A percentile compares a stretch with the other conserved stretches of the same genome.
Evolutionary conservation across 139 green algal species (phyloP).

Genomic region (Ulvella scutata): DNA sequence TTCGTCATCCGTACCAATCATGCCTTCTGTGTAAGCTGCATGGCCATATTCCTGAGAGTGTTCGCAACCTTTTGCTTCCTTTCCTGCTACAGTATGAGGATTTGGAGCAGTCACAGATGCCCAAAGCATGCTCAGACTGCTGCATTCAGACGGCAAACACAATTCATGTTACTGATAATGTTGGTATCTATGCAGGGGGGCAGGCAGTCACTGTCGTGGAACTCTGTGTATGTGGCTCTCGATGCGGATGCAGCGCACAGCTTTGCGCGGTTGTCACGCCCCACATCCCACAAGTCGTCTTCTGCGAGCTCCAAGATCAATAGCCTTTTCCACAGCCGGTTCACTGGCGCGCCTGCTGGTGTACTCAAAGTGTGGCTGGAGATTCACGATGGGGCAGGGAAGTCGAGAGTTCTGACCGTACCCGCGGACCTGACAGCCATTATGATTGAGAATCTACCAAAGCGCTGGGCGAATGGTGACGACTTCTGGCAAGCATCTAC

Average conservation of each 20-base stretch:
- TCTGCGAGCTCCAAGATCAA: not conserved
- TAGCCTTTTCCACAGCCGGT: not conserved
- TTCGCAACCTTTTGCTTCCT: too few relatives aligned
- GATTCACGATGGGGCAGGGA: not conserved
- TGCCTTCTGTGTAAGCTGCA: too few relatives aligned
- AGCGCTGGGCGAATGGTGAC: not conserved
- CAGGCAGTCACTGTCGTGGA: not conserved
- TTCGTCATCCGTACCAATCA: too few relatives aligned
- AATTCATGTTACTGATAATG: too few relatives aligned
- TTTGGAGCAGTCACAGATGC: too few relatives aligned
- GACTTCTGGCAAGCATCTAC: slow-evolving; percentile 3
- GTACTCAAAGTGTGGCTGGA: not conserved
- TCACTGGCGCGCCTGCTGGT: not conserved
- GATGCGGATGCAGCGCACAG: not conserved
- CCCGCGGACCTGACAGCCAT: not conserved
- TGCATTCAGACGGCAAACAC: too few relatives aligned
- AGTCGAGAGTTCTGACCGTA: not conserved
- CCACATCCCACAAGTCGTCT: not conserved
- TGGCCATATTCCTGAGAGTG: too few relatives aligned
- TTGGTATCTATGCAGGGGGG: too few relatives aligned
- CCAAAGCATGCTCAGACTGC: too few relatives aligned
- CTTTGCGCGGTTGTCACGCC: not conserved
- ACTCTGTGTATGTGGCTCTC: not conserved
- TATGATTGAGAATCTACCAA: not conserved
- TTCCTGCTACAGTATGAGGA: too few relatives aligned